These are phyloP conservation scores for Furcasterigmium furcatum DNA, from an alignment of 2,329 filamentous ascomycete species.

Conservation along the genomic window DNA sequence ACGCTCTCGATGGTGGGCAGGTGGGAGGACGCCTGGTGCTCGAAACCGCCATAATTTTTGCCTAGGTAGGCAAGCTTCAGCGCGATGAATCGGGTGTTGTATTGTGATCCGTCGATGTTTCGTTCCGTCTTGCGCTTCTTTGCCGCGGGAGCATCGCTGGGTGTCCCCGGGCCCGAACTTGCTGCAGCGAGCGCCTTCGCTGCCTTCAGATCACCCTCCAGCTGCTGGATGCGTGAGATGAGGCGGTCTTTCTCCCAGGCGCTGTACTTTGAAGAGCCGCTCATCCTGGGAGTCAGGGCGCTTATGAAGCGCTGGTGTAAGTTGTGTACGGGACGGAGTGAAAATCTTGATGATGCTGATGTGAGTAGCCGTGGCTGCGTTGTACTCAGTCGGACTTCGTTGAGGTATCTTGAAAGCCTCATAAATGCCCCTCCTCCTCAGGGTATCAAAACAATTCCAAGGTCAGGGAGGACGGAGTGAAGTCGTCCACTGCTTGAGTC, in stretches of 20 bases:
- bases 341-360: too few relatives aligned
- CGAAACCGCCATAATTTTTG: constrained; percentile 87
- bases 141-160: constrained; percentile 7
- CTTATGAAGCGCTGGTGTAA: too few relatives aligned
- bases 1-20: constrained; percentile 88
- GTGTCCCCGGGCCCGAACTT: not conserved
- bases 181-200: not conserved
- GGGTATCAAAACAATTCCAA: too few relatives aligned
- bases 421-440: too few relatives aligned
- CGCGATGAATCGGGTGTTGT: constrained; percentile 80
- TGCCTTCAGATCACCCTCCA: constrained; percentile 63
- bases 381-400: too few relatives aligned
- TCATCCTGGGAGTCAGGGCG: not conserved
- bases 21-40: constrained; percentile 72
- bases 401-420: too few relatives aligned
- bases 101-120: constrained; percentile 70
- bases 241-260: constrained; percentile 68
- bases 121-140: constrained; percentile 33
- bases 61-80: constrained; percentile 94
- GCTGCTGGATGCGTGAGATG: constrained; percentile 61
- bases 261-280: constrained; percentile 47
- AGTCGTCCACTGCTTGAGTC: too few relatives aligned
- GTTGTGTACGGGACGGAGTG: too few relatives aligned
- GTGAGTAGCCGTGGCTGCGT: too few relatives aligned
- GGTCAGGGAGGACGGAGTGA: too few relatives aligned